Percentiles rank a stretch among this genome's conserved stretches.
Conservation (phyloP, 163 green algal genomes). For the Chlorella variabilis region DNA sequence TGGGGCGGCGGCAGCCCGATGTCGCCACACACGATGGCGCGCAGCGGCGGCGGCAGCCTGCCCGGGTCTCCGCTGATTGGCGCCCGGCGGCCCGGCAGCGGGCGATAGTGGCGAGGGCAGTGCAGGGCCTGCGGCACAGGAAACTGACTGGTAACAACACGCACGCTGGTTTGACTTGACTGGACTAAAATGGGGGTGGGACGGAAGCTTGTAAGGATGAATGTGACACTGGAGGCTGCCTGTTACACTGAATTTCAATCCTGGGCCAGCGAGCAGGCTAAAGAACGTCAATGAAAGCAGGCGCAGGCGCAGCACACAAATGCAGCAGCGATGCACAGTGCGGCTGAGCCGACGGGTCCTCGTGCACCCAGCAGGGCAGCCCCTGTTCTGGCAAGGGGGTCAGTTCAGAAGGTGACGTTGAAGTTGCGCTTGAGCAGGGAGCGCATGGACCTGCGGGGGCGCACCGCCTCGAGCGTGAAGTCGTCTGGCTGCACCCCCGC, state of each 20-base stretch:
- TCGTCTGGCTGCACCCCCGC: conserved; percentile 74
- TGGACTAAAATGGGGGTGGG: no score
- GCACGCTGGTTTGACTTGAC: no score
- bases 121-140: not conserved
- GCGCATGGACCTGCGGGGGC: conserved; percentile 61
- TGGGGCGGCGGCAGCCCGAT: not conserved
- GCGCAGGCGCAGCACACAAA: no score
- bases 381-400: no score
- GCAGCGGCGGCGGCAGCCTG: not conserved
- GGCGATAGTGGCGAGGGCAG: not conserved
- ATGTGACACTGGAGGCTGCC: no score
- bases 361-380: no score
- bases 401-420: conserved; percentile 38
- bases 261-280: no score
- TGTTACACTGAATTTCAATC: no score
- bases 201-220: no score
- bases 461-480: conserved; percentile 68
- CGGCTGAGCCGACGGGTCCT: no score
- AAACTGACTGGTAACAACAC: not conserved
- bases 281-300: no score
- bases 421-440: conserved; percentile 64
- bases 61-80: conserved; percentile 8
- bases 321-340: no score
- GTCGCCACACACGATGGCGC: not conserved
- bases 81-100: conserved; percentile 4